Evolutionary conservation across 2,329 filamentous ascomycete species (phyloP), one percentile per base, ranked within the genome.

Genomic region (Ramichloridium luteum): DNA sequence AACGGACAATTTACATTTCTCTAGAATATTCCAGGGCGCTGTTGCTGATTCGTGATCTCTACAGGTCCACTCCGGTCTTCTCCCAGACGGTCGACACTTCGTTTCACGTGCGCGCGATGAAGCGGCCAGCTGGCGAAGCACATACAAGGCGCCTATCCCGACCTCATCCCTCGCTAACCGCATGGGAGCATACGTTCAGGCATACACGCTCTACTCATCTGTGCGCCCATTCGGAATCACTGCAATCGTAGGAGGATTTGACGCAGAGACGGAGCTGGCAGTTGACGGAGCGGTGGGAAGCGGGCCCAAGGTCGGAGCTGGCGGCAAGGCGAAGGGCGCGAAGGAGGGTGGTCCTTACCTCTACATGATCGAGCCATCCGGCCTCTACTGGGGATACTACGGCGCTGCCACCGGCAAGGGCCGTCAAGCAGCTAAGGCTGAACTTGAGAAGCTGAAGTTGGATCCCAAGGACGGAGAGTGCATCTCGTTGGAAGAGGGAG

Each of bases 301-400:
- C 23, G 88, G 88, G 13, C 88, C 88, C 29, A 65, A 65, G 26
- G 70, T 72, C 36, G 88, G 88, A 36, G 75, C 83, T 14, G 88
- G 88, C 42, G 88, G 88, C 53, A 93, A 90, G 64, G 70, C 77
- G 26, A 61, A 74, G 38, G 65, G 74, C 51, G 77, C 75, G 51
- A 80, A 74, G 58, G 76, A 85, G 56, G 90, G 90, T 47, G 90
- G 88, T 1, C 90, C 90, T 13, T 86, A 77, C 41, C 73, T 98
- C 40, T 98, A 94, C 71, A 98, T 98, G 90, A 88, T 98, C 48
- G 90, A 98, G 67, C 90, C 90, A 25, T 93, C 85, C 53, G 90
- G 90, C 34, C 64, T 88, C 46, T 96, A 93, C 69, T 98, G 90
- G 90, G 90, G 90, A 38, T 98, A 98, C 70, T 94, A 94, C 59